phyloP scores from a whole-genome alignment of 108 stramenopile genomes.

The Cyclotella choctawhatcheeana region DNA sequence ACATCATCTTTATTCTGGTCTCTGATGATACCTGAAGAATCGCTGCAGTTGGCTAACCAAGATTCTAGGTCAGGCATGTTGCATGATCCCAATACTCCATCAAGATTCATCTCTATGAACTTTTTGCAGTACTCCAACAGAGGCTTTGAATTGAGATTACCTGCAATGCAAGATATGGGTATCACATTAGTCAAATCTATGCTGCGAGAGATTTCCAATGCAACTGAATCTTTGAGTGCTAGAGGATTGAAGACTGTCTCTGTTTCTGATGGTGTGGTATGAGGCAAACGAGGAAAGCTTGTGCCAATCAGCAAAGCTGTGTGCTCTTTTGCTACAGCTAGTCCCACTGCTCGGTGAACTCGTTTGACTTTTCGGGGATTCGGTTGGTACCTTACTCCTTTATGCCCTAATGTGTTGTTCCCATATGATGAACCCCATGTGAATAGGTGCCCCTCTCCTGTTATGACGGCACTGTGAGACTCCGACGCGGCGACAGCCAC shows the following conservation, averaged over 20 bases:
- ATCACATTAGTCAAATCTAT: conserved; percentile 84
- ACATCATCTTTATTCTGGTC: conserved; percentile 46
- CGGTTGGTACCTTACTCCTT: conserved; percentile 79
- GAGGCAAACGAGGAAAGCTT: conserved; percentile 65
- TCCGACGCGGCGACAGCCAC: conserved; percentile 82
- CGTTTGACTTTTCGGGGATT: conserved; percentile 75
- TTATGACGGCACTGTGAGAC: conserved; percentile 79
- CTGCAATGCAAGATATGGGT: conserved; percentile 68
- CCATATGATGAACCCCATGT: conserved; percentile 80
- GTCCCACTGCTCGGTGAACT: conserved; percentile 75
- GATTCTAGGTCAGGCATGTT: conserved; percentile 62
- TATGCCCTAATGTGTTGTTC: conserved; percentile 74
- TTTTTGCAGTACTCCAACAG: conserved; percentile 66
- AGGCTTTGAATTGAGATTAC: conserved; percentile 52
- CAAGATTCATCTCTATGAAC: conserved; percentile 76
- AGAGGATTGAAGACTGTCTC: background rate
- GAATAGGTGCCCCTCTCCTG: conserved; percentile 72
- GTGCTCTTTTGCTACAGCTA: conserved; percentile 84
- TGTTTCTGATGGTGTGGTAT: background rate
- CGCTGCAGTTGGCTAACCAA: conserved; percentile 58
- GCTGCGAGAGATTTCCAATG: conserved; percentile 58
- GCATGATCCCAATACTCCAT: conserved; percentile 76
- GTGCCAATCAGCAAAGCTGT: conserved; percentile 78
- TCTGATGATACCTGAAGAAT: too few relatives aligned
- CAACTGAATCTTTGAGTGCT: conserved; percentile 62